phyloP scores from a whole-genome alignment of 495 filamentous ascomycete species.

The Xylaria flabelliformis region DNA sequence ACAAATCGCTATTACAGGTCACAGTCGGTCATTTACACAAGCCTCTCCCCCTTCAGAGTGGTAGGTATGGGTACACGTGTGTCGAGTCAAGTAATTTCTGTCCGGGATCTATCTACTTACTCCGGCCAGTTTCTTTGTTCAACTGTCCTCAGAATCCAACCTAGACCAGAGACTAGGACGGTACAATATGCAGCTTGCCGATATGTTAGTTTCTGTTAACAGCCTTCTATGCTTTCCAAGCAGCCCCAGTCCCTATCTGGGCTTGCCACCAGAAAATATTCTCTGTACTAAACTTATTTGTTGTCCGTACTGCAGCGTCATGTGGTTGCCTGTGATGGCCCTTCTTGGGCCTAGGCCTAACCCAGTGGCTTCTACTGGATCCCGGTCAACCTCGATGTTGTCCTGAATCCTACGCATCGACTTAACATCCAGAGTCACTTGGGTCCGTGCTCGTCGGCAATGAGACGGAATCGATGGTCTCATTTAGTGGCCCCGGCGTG shows the following conservation, averaged over 20 bases:
- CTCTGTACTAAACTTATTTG: constrained; percentile 59
- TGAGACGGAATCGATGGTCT: constrained; percentile 38
- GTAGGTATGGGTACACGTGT: constrained; percentile 51
- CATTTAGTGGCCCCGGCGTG: constrained; percentile 30
- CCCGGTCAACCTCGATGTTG: constrained; percentile 50
- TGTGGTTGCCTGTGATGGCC: constrained; percentile 50
- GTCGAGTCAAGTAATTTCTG: constrained; percentile 56
- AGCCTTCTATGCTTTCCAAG: constrained; percentile 47
- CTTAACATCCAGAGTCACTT: constrained; percentile 36
- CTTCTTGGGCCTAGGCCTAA: constrained; percentile 45
- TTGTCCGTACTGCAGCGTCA: constrained; percentile 53
- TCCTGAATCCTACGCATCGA: constrained; percentile 38
- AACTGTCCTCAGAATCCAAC: constrained; percentile 44
- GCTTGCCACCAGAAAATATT: constrained; percentile 46
- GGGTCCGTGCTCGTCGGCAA: constrained; percentile 36
- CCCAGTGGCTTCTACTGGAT: constrained; percentile 49
- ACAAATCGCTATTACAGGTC: constrained; percentile 33
- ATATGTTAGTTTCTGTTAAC: constrained; percentile 51
- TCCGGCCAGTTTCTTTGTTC: constrained; percentile 51
- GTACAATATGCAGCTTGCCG: constrained; percentile 61
- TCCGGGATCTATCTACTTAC: constrained; percentile 45
- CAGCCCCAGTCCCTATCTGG: constrained; percentile 55
- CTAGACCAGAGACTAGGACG: constrained; percentile 46
- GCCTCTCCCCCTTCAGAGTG: constrained; percentile 32
- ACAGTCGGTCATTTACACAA: constrained; percentile 28